phyloP scores from a whole-genome alignment of 108 stramenopile genomes.

The Pseudonitzschia delicatissima region DNA sequence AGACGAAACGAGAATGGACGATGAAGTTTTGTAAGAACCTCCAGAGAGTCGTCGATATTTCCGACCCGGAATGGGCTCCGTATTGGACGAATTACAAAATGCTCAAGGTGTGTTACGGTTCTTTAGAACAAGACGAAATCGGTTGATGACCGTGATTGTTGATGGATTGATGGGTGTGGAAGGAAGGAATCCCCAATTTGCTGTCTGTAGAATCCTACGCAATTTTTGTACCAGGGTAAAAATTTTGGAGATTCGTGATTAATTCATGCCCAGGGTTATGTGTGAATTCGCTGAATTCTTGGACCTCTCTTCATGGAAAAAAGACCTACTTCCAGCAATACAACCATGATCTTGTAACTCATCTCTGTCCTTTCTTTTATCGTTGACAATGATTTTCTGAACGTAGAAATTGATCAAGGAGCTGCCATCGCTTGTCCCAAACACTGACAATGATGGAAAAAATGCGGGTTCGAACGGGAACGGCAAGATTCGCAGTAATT shows the following conservation, averaged over 20 bases:
- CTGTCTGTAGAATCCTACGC: conserved; percentile 1
- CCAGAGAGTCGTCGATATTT: conserved; percentile 78
- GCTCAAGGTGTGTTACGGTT: conserved; percentile 65
- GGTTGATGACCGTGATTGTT: not conserved
- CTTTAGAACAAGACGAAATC: not conserved
- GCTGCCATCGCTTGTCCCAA: conserved; percentile 61
- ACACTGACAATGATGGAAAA: conserved; percentile 31
- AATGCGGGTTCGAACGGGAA: not conserved
- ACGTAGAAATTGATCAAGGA: conserved; percentile 89
- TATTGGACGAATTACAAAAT: conserved; percentile 90
- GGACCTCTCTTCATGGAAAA: not conserved
- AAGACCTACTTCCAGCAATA: too few species aligned
- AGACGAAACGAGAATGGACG: too few species aligned
- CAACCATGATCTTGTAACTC: too few species aligned
- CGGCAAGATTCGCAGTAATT: conserved; percentile 4
- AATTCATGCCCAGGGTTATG: conserved; percentile 1
- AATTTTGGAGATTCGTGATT: not conserved
- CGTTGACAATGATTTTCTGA: conserved; percentile 16
- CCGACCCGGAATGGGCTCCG: conserved; percentile 85
- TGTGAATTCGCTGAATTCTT: not conserved
- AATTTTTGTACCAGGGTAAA: conserved; percentile 1
- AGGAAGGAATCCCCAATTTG: not conserved
- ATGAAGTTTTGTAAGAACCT: conserved; percentile 92
- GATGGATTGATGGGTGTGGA: not conserved
- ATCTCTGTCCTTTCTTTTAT: too few species aligned